A percentile compares a stretch with the other conserved stretches of the same genome.
Evolutionary conservation across 1,284 basidiomycete genomes (phyloP).

Genomic region (Ustilago shanxiensis): DNA sequence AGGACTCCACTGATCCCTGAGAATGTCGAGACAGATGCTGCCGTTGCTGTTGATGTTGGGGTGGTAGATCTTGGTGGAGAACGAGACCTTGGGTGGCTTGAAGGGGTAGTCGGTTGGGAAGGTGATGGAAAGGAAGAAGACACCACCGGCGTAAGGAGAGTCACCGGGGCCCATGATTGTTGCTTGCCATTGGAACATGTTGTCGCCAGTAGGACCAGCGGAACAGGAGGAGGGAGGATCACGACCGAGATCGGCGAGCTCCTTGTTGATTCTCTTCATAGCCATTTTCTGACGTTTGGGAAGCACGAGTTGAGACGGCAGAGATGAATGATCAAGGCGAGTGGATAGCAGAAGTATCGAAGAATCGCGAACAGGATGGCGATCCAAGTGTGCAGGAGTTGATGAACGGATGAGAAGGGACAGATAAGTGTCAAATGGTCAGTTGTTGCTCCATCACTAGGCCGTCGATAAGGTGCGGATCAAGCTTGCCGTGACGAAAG

Average conservation of each 20-base stretch:
- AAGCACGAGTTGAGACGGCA: not conserved
- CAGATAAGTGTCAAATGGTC: too few relatives aligned
- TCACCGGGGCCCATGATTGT: constrained; percentile 70
- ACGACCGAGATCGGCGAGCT: constrained; percentile 68
- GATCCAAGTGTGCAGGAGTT: too few relatives aligned
- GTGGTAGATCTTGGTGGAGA: constrained; percentile 93
- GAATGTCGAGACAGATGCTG: constrained; percentile 97
- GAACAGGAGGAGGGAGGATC: constrained; percentile 69
- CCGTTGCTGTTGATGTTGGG: constrained; percentile 98
- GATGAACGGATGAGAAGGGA: too few relatives aligned
- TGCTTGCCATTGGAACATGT: constrained; percentile 71
- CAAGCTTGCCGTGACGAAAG: too few relatives aligned
- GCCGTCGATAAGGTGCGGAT: too few relatives aligned
- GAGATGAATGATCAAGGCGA: not conserved
- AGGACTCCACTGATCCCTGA: constrained; percentile 84
- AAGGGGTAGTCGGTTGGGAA: constrained; percentile 74
- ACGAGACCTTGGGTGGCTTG: constrained; percentile 95
- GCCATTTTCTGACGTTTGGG: constrained; percentile 58
- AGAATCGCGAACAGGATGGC: not conserved
- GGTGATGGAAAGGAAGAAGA: constrained; percentile 74
- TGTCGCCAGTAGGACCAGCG: constrained; percentile 69
- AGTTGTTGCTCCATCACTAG: too few relatives aligned
- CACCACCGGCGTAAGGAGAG: constrained; percentile 68
- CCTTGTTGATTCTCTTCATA: constrained; percentile 70
- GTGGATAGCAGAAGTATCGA: not conserved